phyloP scores from a whole-genome alignment of 1,284 basidiomycete genomes.

The Limonomyces culmigenus region DNA sequence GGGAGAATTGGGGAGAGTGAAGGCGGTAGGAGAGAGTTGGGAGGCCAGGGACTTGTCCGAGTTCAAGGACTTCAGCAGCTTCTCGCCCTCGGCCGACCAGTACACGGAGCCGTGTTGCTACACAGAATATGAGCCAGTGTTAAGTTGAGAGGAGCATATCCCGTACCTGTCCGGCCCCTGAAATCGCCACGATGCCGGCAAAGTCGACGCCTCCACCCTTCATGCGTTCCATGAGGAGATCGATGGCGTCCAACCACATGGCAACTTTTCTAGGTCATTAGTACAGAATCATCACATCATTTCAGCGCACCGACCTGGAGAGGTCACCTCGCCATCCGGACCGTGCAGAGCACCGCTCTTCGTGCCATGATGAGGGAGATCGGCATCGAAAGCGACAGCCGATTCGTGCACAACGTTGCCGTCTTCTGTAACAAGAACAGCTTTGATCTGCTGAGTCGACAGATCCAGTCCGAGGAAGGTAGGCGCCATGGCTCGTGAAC shows the following conservation, averaged over 20 bases:
- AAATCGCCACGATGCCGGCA: constrained; percentile 40
- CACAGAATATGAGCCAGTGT: constrained; percentile 1
- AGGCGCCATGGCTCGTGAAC: no score
- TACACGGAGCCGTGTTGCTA: constrained; percentile 89
- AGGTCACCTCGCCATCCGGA: constrained; percentile 34
- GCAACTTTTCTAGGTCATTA: constrained; percentile 68
- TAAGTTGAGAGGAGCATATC: neutral
- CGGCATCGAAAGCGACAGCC: constrained; percentile 67
- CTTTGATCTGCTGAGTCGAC: constrained; percentile 80
- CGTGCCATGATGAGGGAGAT: constrained; percentile 61
- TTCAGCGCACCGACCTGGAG: no score
- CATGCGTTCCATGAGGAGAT: constrained; percentile 60
- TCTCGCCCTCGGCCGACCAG: constrained; percentile 49
- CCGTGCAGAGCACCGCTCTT: constrained; percentile 57
- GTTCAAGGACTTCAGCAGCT: constrained; percentile 37
- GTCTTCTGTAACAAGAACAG: constrained; percentile 44
- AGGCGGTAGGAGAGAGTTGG: constrained; percentile 44
- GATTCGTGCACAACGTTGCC: constrained; percentile 53
- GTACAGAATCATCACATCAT: constrained; percentile 20
- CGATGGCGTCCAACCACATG: constrained; percentile 77
- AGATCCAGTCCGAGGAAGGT: constrained; percentile 80
- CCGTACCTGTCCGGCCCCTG: constrained; percentile 53
- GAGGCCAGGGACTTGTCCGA: constrained; percentile 28
- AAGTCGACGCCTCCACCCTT: constrained; percentile 42
- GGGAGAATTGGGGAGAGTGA: constrained; percentile 56